These are phyloP conservation scores for Tetraselmis striata DNA, from an alignment of 139 green algal species.

Conservation along the genomic window DNA sequence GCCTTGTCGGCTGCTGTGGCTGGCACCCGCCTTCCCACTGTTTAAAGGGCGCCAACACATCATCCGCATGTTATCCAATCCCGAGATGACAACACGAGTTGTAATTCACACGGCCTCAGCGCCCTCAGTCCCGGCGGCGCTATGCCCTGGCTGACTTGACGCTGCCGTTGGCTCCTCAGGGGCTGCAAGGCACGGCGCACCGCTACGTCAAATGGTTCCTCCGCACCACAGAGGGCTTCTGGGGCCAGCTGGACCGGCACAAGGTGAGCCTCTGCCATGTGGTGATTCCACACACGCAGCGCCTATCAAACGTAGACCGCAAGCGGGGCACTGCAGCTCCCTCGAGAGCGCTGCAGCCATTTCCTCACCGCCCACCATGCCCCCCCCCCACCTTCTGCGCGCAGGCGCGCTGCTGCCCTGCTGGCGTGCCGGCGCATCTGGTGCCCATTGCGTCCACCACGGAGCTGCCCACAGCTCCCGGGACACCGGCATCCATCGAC, in stretches of 20 bases:
- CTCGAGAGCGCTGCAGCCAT: no score
- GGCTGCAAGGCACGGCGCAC: slow-evolving; percentile 28
- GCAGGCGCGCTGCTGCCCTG: neutral
- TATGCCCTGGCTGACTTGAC: neutral
- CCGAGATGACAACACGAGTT: no score
- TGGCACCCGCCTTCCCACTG: no score
- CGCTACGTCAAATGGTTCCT: slow-evolving; percentile 53
- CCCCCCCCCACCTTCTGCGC: neutral
- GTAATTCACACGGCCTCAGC: neutral
- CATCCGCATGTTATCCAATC: no score
- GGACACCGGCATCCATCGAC: neutral
- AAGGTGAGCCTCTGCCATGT: no score
- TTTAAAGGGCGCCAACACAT: no score
- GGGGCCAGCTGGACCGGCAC: neutral
- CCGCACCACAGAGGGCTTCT: slow-evolving; percentile 56
- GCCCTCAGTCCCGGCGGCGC: neutral
- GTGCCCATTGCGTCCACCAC: neutral
- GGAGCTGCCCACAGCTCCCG: neutral
- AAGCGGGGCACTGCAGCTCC: no score
- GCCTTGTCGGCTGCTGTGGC: no score
- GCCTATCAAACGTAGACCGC: no score
- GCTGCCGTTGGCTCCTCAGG: slow-evolving; percentile 13
- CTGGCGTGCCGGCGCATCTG: neutral
- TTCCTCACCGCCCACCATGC: neutral
- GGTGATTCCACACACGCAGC: no score